These are phyloP conservation scores for Saturnispora saitoi DNA, from an alignment of 805 yeast species.

Conservation along the genomic window DNA sequence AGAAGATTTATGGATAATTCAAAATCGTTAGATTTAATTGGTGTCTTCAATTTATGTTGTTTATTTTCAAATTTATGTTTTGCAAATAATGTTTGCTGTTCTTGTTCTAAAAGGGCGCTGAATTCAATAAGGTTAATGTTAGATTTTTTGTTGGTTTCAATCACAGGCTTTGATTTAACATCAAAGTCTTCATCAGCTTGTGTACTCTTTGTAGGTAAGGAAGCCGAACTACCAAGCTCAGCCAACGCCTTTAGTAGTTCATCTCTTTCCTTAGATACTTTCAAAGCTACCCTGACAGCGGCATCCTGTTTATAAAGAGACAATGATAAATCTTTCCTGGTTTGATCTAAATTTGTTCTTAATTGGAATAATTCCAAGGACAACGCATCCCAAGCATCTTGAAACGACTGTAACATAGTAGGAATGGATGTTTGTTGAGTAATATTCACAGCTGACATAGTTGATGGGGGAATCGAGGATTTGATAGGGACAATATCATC, in stretches of 20 bases:
- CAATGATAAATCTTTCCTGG: slow-evolving; percentile 65
- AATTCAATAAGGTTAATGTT: not conserved
- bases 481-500: slow-evolving; percentile 48
- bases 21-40: not conserved
- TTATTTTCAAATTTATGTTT: slow-evolving; percentile 9
- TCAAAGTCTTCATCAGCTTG: slow-evolving; percentile 16
- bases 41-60: not conserved
- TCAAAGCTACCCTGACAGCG: slow-evolving; percentile 77
- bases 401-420: slow-evolving; percentile 61
- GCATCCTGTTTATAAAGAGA: slow-evolving; percentile 86
- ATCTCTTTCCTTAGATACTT: slow-evolving; percentile 66
- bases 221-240: slow-evolving; percentile 39
- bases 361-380: slow-evolving; percentile 73
- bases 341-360: slow-evolving; percentile 57
- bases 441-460: slow-evolving; percentile 9
- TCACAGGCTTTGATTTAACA: slow-evolving; percentile 7
- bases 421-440: slow-evolving; percentile 59
- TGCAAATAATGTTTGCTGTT: slow-evolving; percentile 6
- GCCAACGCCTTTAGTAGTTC: slow-evolving; percentile 61
- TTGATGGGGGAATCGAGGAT: slow-evolving; percentile 11
- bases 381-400: slow-evolving; percentile 84
- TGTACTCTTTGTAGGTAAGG: slow-evolving; percentile 16
- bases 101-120: not conserved
- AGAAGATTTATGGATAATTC: not conserved
- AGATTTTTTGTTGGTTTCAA: not conserved